Evolutionary conservation across 805 yeast genomes (phyloP).

Genomic region (Candida endomychidarum): DNA sequence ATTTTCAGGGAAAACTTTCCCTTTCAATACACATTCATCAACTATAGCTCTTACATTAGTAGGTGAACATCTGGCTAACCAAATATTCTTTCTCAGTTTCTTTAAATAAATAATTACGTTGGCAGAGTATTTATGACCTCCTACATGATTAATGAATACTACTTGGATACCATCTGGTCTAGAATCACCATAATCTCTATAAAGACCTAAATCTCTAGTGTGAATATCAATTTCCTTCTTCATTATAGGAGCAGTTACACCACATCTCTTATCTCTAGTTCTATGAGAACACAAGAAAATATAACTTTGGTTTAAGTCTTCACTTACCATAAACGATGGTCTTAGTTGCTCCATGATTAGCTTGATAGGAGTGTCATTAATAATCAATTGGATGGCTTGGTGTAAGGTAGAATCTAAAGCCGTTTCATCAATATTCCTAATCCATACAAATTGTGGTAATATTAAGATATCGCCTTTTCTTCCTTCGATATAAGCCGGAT

Average conservation of each 20-base stretch:
- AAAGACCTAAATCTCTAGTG: slow-evolving; percentile 67
- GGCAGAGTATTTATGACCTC: slow-evolving; percentile 95
- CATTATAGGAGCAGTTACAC: slow-evolving; percentile 89
- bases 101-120: slow-evolving; percentile 76
- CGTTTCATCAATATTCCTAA: slow-evolving; percentile 49
- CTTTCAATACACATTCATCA: slow-evolving; percentile 72
- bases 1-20: slow-evolving; percentile 68
- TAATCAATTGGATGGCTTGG: slow-evolving; percentile 7
- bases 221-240: slow-evolving; percentile 73
- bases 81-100: slow-evolving; percentile 66
- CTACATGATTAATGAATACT: slow-evolving; percentile 78
- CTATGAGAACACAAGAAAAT: slow-evolving; percentile 84
- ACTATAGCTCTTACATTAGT: slow-evolving; percentile 69
- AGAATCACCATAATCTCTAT: slow-evolving; percentile 74
- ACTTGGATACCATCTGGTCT: slow-evolving; percentile 75
- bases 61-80: slow-evolving; percentile 89
- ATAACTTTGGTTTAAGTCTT: slow-evolving; percentile 39
- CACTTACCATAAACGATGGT: slow-evolving; percentile 32
- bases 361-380: slow-evolving; percentile 1
- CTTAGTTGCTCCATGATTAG: not conserved
- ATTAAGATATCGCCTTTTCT: slow-evolving; percentile 57
- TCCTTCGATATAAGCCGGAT: slow-evolving; percentile 14
- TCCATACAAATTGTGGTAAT: slow-evolving; percentile 75
- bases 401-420: slow-evolving; percentile 27
- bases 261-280: slow-evolving; percentile 91